A percentile compares a stretch with the other conserved stretches of the same genome.
Conservation (phyloP, 208 protist genomes). For the Vickermania ingenoplastis region DNA sequence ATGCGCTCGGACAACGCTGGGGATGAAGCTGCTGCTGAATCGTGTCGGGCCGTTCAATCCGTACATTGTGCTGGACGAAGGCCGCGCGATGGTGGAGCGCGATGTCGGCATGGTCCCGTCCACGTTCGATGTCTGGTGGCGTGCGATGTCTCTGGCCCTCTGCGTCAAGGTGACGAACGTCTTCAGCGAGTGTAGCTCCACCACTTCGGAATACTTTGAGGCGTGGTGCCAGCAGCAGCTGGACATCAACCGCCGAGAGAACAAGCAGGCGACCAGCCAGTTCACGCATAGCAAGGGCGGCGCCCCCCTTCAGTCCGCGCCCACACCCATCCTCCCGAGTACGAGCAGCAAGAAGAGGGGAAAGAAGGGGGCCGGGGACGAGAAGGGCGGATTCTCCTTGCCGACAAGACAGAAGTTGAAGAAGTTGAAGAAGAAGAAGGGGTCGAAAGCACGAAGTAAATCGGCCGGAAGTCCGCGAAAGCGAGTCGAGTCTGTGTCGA, state of each 20-base stretch:
- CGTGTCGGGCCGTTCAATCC: constrained; percentile 28
- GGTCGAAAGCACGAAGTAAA: not conserved
- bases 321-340: not conserved
- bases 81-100: constrained; percentile 20
- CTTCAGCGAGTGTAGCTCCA: constrained; percentile 53
- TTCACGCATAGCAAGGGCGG: constrained; percentile 11
- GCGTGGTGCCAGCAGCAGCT: constrained; percentile 26
- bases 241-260: constrained; percentile 21
- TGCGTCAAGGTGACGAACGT: constrained; percentile 69
- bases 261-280: constrained; percentile 15
- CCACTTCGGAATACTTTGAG: constrained; percentile 23
- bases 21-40: constrained; percentile 16
- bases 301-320: not conserved
- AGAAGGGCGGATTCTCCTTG: not conserved
- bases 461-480: no score
- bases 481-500: no score
- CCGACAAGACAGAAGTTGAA: not conserved
- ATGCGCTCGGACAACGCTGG: constrained; percentile 6
- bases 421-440: not conserved
- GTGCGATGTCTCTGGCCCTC: constrained; percentile 70
- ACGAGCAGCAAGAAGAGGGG: not conserved
- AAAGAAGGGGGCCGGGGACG: not conserved
- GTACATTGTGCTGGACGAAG: constrained; percentile 27
- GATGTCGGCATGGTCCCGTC: constrained; percentile 37
- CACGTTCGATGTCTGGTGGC: constrained; percentile 87